Base-by-base conservation (phyloP, 345 rosid species). In the Dipteronia sinensis region DNA sequence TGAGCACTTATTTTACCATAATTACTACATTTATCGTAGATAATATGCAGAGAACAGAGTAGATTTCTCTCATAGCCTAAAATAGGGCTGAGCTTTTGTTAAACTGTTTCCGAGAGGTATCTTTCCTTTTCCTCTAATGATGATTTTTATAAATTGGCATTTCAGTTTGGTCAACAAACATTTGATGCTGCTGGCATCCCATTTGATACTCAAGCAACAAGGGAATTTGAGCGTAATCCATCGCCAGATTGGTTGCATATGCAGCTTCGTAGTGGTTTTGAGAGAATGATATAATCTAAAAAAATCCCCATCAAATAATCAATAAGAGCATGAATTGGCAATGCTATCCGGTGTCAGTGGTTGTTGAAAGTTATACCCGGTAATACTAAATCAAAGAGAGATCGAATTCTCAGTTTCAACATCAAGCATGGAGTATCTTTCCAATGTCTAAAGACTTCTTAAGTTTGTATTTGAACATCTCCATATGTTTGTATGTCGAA, bases 191-290 rank as follows among this genome's bases (percentile, higher is more conserved):
- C 82, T 19, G 92, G 87, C 38, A 77, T 91, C 83, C 89, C 87
- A 67, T 92, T 90, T 53, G 88, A 86, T 67, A 81, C 93, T 2
- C 97, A 90, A 84, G 84, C 92, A 12, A 63, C 89, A 4, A 86
- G 93, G 86, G 96, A 87, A 63, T 91, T 84, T 80, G 78, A 83
- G 56, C 88, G 84, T 2, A 89, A 88, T 71, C 71, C 98, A 67
- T 94, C 96, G 66, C 92, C 93, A 0, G 94, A 94, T 72, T 94
- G 96, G 98, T 83, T 94, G 90, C 98, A 91, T 72, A 94, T 91
- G 94, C 95, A 93, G 86, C 78, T 94, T 73, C 92, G 93, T 47
- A 79, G 94, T 63, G 85, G 94, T 71, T 90, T 92, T 76, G 91
- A 86, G 77, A 86, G 95, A 88, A 79, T 89, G 72, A 80, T 81